These are phyloP conservation scores for Trichosporon sp. DNA, from an alignment of 1,284 basidiomycete genomes.

Conservation along the genomic window DNA sequence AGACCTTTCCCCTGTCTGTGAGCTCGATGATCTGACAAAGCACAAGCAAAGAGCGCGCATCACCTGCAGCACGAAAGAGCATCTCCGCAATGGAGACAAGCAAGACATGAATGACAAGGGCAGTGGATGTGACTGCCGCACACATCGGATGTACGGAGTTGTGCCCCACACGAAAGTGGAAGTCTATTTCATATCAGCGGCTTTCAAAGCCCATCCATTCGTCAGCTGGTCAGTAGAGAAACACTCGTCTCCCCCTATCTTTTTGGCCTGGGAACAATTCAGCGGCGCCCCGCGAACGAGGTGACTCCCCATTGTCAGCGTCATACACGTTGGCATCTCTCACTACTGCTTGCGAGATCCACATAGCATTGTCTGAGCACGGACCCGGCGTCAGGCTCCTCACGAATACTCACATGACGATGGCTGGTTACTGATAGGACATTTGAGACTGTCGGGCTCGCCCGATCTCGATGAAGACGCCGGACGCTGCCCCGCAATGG, in stretches of 20 bases:
- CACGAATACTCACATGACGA: background rate
- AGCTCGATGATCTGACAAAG: too few species aligned
- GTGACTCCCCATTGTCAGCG: background rate
- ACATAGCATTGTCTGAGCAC: too few species aligned
- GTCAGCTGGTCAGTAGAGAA: too few species aligned
- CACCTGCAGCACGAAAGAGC: too few species aligned
- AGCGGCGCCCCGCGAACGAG: too few species aligned
- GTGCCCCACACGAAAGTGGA: background rate
- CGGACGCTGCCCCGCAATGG: background rate
- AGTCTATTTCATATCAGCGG: slow-evolving; percentile 1
- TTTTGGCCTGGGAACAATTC: background rate
- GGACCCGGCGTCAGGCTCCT: too few species aligned
- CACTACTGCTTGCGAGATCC: too few species aligned
- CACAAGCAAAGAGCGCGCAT: too few species aligned
- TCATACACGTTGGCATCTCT: too few species aligned
- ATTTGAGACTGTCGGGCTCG: background rate
- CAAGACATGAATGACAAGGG: too few species aligned
- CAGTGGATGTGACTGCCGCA: background rate
- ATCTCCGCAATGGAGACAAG: too few species aligned
- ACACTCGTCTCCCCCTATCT: background rate
- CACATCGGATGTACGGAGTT: background rate
- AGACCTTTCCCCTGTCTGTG: background rate
- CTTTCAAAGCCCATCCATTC: background rate
- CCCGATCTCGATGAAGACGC: background rate
- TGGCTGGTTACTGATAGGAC: background rate